Conservation (phyloP, 2,329 filamentous ascomycete genomes). For the Cercospora brassicicola region DNA sequence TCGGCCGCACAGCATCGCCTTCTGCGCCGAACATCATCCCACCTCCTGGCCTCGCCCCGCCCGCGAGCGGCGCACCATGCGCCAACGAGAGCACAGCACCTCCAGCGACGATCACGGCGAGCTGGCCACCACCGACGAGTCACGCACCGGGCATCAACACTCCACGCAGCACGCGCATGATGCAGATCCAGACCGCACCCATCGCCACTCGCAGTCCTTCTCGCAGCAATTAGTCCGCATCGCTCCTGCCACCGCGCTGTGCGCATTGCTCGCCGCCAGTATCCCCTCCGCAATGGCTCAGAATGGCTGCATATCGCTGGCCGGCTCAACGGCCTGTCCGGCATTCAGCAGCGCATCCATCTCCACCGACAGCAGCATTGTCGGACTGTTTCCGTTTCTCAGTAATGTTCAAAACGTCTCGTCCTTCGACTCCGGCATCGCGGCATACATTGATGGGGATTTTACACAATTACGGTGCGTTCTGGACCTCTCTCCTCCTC, state of each 20-base stretch:
- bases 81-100: conserved; percentile 13
- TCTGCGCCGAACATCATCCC: not conserved
- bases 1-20: not conserved
- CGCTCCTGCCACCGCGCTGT: conserved; percentile 20
- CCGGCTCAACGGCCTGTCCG: conserved; percentile 67
- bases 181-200: conserved; percentile 22
- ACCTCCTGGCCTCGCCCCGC: not conserved
- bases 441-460: conserved; percentile 68
- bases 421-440: conserved; percentile 76
- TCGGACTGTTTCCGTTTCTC: conserved; percentile 74
- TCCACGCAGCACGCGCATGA: conserved; percentile 6
- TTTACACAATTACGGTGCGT: conserved; percentile 78
- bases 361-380: conserved; percentile 60
- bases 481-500: not conserved
- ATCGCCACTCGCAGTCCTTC: conserved; percentile 9
- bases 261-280: conserved; percentile 32
- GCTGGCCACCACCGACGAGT: conserved; percentile 6
- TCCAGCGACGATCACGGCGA: conserved; percentile 8
- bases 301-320: conserved; percentile 64
- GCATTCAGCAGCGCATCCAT: conserved; percentile 73
- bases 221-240: conserved; percentile 17
- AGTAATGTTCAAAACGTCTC: conserved; percentile 71
- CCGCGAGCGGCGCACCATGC: conserved; percentile 8
- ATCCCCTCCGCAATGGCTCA: conserved; percentile 41
- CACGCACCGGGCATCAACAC: conserved; percentile 23